Evolutionary conservation across 2,329 filamentous ascomycete genomes (phyloP), one percentile per base, ranked within the genome.

Genomic region (Verticillium klebahnii): DNA sequence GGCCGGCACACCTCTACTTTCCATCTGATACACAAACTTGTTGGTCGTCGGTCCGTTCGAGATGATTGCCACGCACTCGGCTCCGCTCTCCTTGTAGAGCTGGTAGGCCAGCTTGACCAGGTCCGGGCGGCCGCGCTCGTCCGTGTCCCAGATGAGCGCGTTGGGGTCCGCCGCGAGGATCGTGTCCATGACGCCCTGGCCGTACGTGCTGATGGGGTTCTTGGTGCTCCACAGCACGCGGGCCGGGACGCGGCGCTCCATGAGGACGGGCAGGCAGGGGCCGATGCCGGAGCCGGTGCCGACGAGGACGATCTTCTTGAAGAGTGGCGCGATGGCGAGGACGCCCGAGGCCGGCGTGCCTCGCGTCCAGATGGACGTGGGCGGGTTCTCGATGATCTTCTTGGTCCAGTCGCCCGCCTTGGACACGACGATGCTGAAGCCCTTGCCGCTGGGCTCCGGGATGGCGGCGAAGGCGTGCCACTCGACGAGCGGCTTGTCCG

Each of bases 401-500:
- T 78, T 78, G 1, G 90, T 93, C 89, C 90, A 93, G 75, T 92
- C 89, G 23, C 90, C 90, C 4, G 89, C 89, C 66, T 88, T 89
- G 60, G 88, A 90, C 23, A 92, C 81, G 36, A 92, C 77, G 37
- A 90, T 78, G 0, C 88, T 90, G 75, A 89, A 91, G n/a, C 84
- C 87, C 60, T 77, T 71, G 19, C 64, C 64, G 34, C 34, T 25
- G 2, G 83, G 80, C 62, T 85, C 82, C 1, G 89, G 86, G 64
- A 93, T 90, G 1, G 88, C 88, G 39, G 90, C 90, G 70, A 93
- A 93, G 1, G 87, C 85, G 75, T 93, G 90, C 82, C 89, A 91
- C 73, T 93, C 90, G 5, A 82, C 75, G 56, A 92, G 77, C 0
- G 89, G 89, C 7, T 80, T 78, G 59, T 83, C 81, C 2, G 88